phyloP scores from a whole-genome alignment of 2,329 filamentous ascomycete genomes.

The Akanthomyces lecanii region DNA sequence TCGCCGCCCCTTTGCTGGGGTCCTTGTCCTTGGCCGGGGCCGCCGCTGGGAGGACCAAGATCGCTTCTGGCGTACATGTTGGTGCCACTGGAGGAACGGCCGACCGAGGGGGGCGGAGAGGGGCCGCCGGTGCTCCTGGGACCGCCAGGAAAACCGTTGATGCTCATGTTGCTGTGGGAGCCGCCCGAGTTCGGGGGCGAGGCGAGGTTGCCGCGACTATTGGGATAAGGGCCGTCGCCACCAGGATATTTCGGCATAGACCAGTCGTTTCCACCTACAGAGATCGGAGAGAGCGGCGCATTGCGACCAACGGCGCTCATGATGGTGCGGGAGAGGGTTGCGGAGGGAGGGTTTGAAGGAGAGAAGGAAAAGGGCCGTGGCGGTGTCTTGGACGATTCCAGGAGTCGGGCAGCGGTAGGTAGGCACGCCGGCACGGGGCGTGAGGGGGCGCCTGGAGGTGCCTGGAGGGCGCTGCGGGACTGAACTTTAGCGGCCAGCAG shows the following conservation, averaged over 20 bases:
- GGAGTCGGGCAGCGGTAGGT: slow-evolving; percentile 16
- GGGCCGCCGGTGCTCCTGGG: slow-evolving; percentile 59
- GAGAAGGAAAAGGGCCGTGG: slow-evolving; percentile 3
- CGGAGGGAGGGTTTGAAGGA: slow-evolving; percentile 25
- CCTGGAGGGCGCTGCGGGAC: not conserved
- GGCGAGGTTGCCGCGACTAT: slow-evolving; percentile 55
- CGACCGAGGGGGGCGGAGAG: slow-evolving; percentile 85
- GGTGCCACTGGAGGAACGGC: slow-evolving; percentile 77
- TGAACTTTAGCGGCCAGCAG: not conserved
- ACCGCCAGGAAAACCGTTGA: slow-evolving; percentile 57
- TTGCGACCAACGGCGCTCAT: slow-evolving; percentile 62
- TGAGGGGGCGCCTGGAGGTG: not conserved
- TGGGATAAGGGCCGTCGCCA: slow-evolving; percentile 50
- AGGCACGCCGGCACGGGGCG: not conserved
- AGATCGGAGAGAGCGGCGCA: slow-evolving; percentile 77
- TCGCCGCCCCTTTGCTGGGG: slow-evolving; percentile 44
- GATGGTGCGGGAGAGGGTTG: slow-evolving; percentile 31
- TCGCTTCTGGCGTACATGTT: slow-evolving; percentile 63
- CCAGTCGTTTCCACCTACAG: slow-evolving; percentile 80
- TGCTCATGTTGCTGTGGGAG: slow-evolving; percentile 50
- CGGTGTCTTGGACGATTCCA: slow-evolving; percentile 21
- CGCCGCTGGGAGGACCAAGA: slow-evolving; percentile 53
- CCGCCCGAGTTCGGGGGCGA: slow-evolving; percentile 68
- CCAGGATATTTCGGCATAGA: slow-evolving; percentile 65
- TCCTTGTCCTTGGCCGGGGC: slow-evolving; percentile 18